Base-by-base conservation (phyloP, 768 basidiomycete species). In the Collybiopsis luxurians region DNA sequence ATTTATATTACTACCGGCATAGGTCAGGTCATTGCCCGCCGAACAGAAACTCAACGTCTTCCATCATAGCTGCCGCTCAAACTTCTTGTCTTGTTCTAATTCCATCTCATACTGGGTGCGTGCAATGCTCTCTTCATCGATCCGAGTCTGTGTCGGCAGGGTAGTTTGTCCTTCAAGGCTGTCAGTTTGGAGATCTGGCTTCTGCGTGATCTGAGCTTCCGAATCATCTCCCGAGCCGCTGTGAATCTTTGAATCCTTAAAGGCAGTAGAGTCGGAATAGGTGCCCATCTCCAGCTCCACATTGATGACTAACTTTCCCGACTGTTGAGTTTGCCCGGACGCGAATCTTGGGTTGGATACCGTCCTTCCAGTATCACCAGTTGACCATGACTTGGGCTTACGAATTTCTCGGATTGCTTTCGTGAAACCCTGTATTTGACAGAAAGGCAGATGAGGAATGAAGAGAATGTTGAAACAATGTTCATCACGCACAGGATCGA, bases 401-500 rank as follows among this genome's bases (percentile, higher is more conserved):
- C 54, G 54, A 28, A 59, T 36, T 28, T 48, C 56, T 4, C 56
- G 59, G 2, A 58, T 30, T 30, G 59, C 59, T 26, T 57, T 51
- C 13, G 57, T 45, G 49, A 60, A 57, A 7, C 58, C 58, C 59
- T 57, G n/a, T 4, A n/a, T n/a, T n/a, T n/a, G n/a, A n/a, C n/a
- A 45, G 19, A 27, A 23, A 1, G 12, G 30, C 4, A 12, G 39
- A 12, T 24, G 24, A 4, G 6, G 26, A 28, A 13, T 3, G 27
- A 21, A 19, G 2, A 23, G 39, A 39, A 19, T 5, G 26, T 0
- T 1, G 12, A n/a, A 31, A 51, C 11, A 26, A 24, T 17, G 17
- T 9, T 38, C n/a, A 28, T 10, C 4, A 34, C 57, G 9, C 43
- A 63, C 64, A 12, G 64, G 64, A 46, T 65, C 64, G 9, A 31